Percentiles rank a stretch among this genome's conserved stretches.
These are phyloP conservation scores for Sequoia sempervirens DNA, from an alignment of 75 land plant species.

Conservation along the genomic window DNA sequence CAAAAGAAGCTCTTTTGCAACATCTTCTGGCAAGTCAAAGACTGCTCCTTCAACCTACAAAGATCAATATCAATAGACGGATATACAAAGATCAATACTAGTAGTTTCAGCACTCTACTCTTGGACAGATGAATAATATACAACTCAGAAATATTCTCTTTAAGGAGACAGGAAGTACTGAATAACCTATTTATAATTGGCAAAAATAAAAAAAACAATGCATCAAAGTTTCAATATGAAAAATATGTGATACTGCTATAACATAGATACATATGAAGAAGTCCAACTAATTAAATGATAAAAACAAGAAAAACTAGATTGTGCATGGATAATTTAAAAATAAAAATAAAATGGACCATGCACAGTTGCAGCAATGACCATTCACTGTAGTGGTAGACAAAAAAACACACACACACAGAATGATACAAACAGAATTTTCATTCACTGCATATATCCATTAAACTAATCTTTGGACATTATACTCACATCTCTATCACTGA, in stretches of 20 bases:
- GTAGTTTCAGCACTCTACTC: not conserved
- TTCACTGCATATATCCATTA: not conserved
- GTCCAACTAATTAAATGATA: not conserved
- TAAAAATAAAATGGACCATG: not conserved
- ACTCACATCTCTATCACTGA: slow-evolving; percentile 64
- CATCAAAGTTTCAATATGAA: not conserved
- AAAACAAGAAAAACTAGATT: not conserved
- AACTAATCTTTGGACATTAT: not conserved
- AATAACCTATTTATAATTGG: not conserved
- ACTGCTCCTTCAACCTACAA: slow-evolving; percentile 76
- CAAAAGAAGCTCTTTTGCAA: slow-evolving; percentile 79
- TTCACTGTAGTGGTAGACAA: not conserved
- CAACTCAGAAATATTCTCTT: not conserved
- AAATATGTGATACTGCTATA: not conserved
- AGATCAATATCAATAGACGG: not conserved
- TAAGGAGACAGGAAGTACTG: not conserved
- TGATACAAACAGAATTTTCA: not conserved
- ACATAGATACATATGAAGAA: not conserved
- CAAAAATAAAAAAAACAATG: not conserved
- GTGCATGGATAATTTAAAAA: not conserved
- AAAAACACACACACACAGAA: not conserved
- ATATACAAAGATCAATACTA: not conserved
- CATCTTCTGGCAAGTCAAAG: slow-evolving; percentile 91
- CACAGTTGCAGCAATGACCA: not conserved
- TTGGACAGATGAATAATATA: not conserved